Base-by-base conservation (phyloP, 768 basidiomycete genomes). In the Boletus speciosus region DNA sequence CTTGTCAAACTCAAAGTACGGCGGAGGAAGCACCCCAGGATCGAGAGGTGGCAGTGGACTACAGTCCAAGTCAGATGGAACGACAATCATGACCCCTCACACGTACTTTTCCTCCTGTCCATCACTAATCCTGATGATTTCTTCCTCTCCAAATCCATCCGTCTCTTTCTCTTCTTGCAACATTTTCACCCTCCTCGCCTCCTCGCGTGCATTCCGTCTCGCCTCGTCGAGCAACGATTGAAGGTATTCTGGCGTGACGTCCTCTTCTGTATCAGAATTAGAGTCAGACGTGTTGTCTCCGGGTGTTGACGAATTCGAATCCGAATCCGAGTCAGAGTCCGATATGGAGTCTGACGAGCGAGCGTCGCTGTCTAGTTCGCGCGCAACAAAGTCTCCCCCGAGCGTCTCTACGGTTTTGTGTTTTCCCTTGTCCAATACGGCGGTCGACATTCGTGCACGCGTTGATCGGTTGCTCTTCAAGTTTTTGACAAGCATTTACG, bases 1-100 rank as follows among this genome's bases (percentile, higher is more conserved):
- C 50, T 74, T 66, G 21, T 76, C 76, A 44, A 85, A 72, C 35
- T 75, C 76, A 51, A 93, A 81, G 67, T 91, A 91, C 5, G 84
- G 76, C 15, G 71, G 66, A 7, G 88, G 87, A 11, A 89, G 78
- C 14, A 66, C 63, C 43, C 86, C 85, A 47, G 88, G 83, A 63
- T 90, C 74, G n/a, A 91, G 71, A 10, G 69, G 65, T 4, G 90
- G 89, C 43, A 91, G 65, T 23, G 77, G 76, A 58, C 84, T 86
- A 60, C 6, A 4, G 34, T 23, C 11, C n/a, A 27, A 43, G 57
- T 52, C 41, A 47, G 29, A 40, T 5, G 4, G 29, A 49, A 47
- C 21, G 21, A 27, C 25, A 23, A 46, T n/a, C 6, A 44, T 8
- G 21, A 21, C 42, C 39, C 58, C 35, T 50, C 48, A 61, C 71